A percentile compares a stretch with the other conserved stretches of the same genome.
phyloP scores from a whole-genome alignment of 148 eudicot genomes.

The Persicaria maculosa region DNA sequence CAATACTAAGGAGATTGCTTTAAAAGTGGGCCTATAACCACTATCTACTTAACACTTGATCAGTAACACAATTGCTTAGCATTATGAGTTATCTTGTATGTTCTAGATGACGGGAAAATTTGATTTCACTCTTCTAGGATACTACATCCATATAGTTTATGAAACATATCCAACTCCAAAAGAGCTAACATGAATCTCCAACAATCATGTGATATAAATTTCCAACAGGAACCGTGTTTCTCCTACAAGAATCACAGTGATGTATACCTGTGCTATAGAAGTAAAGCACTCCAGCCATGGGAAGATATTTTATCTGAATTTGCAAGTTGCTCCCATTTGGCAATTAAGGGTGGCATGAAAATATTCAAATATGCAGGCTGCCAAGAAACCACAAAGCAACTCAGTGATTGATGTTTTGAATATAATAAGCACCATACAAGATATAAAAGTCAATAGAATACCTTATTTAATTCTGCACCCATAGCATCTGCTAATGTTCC shows the following conservation, averaged over 20 bases:
- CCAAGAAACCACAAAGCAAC: conserved; percentile 14
- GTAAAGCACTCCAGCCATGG: conserved; percentile 95
- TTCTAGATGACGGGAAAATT: neutral
- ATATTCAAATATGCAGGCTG: conserved; percentile 82
- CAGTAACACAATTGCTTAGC: neutral
- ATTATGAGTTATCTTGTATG: neutral
- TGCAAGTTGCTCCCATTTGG: conserved; percentile 95
- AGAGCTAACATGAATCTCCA: neutral
- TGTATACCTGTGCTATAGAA: conserved; percentile 85
- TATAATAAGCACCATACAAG: neutral
- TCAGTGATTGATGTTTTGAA: neutral
- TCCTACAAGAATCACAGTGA: neutral
- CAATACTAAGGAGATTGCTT: neutral
- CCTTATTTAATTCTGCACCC: conserved; percentile 91
- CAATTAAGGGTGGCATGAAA: conserved; percentile 90
- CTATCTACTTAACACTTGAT: neutral
- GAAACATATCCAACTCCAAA: neutral
- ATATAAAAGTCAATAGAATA: conserved; percentile 13
- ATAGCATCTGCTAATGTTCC: conserved; percentile 99
- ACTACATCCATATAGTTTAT: neutral
- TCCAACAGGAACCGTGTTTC: neutral
- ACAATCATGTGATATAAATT: neutral
- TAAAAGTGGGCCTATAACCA: neutral
- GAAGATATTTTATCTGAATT: conserved; percentile 75
- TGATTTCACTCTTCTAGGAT: neutral